phyloP scores from a whole-genome alignment of 257 asterid species.

The Nemophila menziesii region DNA sequence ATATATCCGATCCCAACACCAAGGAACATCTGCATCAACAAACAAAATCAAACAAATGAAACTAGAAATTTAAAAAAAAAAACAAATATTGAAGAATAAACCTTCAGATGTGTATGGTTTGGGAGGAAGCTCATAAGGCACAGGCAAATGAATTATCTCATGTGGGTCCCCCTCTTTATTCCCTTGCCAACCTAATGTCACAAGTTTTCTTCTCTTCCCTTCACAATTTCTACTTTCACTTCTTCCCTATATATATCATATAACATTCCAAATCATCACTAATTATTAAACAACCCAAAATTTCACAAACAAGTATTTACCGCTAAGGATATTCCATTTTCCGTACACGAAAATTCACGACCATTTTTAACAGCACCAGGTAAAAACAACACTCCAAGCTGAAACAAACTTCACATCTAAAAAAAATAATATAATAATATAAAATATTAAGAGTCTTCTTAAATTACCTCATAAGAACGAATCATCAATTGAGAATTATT shows the following conservation, averaged over 20 bases:
- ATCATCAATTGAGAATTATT: conserved; percentile 94
- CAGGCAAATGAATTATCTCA: conserved; percentile 54
- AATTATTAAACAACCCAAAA: too few relatives aligned
- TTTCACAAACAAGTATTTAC: neutral
- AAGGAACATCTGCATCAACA: conserved; percentile 59
- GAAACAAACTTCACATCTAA: conserved; percentile 3
- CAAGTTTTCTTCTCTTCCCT: conserved; percentile 45
- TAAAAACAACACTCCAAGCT: conserved; percentile 88
- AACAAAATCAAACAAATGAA: neutral
- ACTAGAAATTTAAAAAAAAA: neutral
- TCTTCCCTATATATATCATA: conserved; percentile 27
- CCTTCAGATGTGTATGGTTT: conserved; percentile 59
- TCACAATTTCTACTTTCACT: conserved; percentile 16
- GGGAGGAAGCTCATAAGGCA: conserved; percentile 94
- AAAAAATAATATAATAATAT: too few relatives aligned
- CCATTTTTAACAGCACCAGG: conserved; percentile 38
- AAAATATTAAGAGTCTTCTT: neutral
- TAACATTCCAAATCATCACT: neutral
- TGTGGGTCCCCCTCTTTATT: conserved; percentile 21
- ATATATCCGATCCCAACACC: conserved; percentile 95
- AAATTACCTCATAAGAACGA: conserved; percentile 78
- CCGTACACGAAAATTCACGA: conserved; percentile 63
- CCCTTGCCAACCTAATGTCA: conserved; percentile 54
- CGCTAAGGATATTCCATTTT: conserved; percentile 19
- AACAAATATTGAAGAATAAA: conserved; percentile 10